Base-by-base conservation (phyloP, 2,329 filamentous ascomycete genomes). In the Elsinoe australis region DNA sequence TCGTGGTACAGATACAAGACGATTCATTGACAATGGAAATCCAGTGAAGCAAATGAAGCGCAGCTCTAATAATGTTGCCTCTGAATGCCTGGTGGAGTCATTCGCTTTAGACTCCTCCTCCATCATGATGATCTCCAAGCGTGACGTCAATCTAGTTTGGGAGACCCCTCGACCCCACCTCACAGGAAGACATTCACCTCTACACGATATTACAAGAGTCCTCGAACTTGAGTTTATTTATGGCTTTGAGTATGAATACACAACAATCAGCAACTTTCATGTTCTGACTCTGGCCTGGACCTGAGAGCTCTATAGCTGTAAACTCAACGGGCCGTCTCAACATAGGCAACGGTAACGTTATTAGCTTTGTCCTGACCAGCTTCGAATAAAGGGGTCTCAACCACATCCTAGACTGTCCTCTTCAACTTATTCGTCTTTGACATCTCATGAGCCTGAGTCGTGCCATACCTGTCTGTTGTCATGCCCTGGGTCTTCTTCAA, bases 1-100 rank as follows among this genome's bases (percentile, higher is more conserved):
- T 38, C 32, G 14, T n/a, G 31, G 22, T 9, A 29, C 14, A 9
- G 33, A 10, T 7, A 22, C 45, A 28, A 48, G 21, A 17, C 32
- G 12, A 31, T 36, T 48, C 45, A 48, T 48, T 34, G 34, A 31
- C 45, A 39, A 42, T 42, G n/a, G 12, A 24, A n/a, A 32, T n/a
- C n/a, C n/a, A n/a, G n/a, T n/a, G n/a, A n/a, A n/a, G n/a, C n/a
- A n/a, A n/a, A n/a, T n/a, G n/a, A n/a, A n/a, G n/a, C n/a, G n/a
- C n/a, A n/a, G n/a, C n/a, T n/a, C n/a, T n/a, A 32, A 2, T 3
- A 15, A 9, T n/a, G 4, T n/a, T 15, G 29, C 29, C 8, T 32
- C 10, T 4, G 17, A 15, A 31, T 32, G n/a, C 9, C 3, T 4
- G 17, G 2, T 12, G 10, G 2, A n/a, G 29, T 5, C 12, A n/a